Base-by-base conservation (phyloP, 1,284 basidiomycete species). In the Trametes versicolor region DNA sequence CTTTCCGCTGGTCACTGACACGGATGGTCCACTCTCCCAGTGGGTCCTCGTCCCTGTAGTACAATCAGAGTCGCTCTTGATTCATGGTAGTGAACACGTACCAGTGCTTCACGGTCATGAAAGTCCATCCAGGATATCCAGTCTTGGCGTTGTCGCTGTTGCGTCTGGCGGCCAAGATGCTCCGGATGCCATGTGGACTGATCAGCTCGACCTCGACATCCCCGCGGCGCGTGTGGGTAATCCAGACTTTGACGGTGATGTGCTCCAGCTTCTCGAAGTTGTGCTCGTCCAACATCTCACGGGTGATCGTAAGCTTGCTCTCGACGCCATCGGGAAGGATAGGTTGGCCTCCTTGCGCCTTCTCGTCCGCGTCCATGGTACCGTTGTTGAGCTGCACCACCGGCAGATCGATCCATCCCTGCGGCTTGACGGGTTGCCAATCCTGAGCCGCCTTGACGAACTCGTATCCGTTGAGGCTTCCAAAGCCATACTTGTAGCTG, bases 81-180 rank as follows among this genome's bases (percentile, higher is more conserved):
- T 19, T 36, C 56, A 36, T 23, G 51, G 59, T 19, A 61, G 39
- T 15, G 70, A 54, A 10, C 29, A 79, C 89, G 74, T 65, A 96
- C 98, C 98, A 99, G 77, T 99, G 98, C 79, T 99, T 99, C 62
- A 99, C 88, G 27, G 91, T 89, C 97, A 99, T 99, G 77, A 99
- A 99, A 23, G 88, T 92, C 98, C 98, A 99, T 0, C 96, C 97
- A 29, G 89, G 88, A 77, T 87, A 98, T 6, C 98, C 98, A 12
- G 83, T 85, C 4, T 74, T 77, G 15, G 87, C 91, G 52, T 80
- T 77, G 75, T 99, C 98, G 45, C 84, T 85, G 37, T 83, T 77
- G 63, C 98, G 87, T 57, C 84, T 84, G 13, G 88, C 87, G 25
- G 93, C 96, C 45, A 99, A 80, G 10, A 98, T 83, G 74, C 95